These are phyloP conservation scores for Aspergillus pseudonomiae DNA, from an alignment of 2,329 filamentous ascomycete species.

Conservation along the genomic window DNA sequence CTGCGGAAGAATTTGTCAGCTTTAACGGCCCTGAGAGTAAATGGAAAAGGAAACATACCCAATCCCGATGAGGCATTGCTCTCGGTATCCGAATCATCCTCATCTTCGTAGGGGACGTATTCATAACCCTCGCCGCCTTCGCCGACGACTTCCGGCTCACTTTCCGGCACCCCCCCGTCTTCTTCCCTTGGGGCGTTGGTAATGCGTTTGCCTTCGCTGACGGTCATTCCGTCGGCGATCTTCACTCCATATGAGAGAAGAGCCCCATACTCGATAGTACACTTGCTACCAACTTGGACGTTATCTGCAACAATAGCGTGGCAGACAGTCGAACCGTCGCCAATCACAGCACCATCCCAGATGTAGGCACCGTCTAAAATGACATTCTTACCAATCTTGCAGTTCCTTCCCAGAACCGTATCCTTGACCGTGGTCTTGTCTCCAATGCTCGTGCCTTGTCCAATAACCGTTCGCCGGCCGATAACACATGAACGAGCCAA, in stretches of 20 bases:
- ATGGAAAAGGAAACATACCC: constrained; percentile 27
- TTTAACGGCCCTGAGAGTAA: neutral
- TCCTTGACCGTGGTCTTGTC: constrained; percentile 70
- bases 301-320: constrained; percentile 77
- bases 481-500: constrained; percentile 73
- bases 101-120: constrained; percentile 68
- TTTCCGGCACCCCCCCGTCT: constrained; percentile 44
- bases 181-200: constrained; percentile 50
- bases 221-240: constrained; percentile 63
- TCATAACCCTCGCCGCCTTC: constrained; percentile 63
- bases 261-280: constrained; percentile 70
- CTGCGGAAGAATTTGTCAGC: constrained; percentile 27
- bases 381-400: constrained; percentile 84
- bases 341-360: constrained; percentile 82
- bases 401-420: constrained; percentile 81
- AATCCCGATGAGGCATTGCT: constrained; percentile 57
- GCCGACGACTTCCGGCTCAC: constrained; percentile 60
- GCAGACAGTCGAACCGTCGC: constrained; percentile 70
- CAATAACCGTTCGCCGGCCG: constrained; percentile 71
- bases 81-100: constrained; percentile 66
- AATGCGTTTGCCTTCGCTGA: constrained; percentile 46
- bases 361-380: constrained; percentile 78
- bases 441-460: constrained; percentile 74
- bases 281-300: constrained; percentile 70
- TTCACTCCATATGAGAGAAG: constrained; percentile 78